Conservation (phyloP, 169 alveolate genomes). For the Eimeria zaria region DNA sequence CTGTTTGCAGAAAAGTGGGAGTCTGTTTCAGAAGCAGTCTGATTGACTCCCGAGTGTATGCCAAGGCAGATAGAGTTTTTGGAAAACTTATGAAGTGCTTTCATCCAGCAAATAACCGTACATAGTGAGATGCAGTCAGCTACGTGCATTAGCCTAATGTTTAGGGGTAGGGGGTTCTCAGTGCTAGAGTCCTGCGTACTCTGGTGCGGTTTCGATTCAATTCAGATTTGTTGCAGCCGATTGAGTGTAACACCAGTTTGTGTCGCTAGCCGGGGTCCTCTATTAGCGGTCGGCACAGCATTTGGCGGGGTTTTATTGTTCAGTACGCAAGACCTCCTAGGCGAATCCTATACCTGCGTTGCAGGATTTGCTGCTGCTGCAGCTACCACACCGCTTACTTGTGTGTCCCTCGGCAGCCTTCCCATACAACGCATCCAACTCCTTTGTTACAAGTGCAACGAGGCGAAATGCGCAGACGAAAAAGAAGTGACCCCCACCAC, state of each 20-base stretch:
- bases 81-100: neutral
- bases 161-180: neutral
- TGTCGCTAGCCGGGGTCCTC: conserved; percentile 25
- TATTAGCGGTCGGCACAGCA: conserved; percentile 49
- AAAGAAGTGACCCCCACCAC: neutral
- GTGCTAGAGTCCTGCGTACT: neutral
- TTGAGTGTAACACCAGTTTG: conserved; percentile 46
- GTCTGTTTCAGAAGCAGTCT: neutral
- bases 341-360: conserved; percentile 29
- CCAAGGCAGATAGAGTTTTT: neutral
- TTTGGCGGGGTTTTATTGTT: conserved; percentile 54
- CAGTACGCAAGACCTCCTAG: conserved; percentile 2
- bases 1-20: too few relatives aligned
- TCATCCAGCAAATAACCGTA: neutral
- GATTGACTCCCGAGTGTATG: neutral
- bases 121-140: neutral
- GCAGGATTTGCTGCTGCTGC: conserved; percentile 59
- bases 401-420: conserved; percentile 10
- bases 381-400: conserved; percentile 51
- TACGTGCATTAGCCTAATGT: too few relatives aligned
- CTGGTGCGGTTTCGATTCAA: neutral
- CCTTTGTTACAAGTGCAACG: neutral
- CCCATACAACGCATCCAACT: conserved; percentile 55
- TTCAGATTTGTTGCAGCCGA: conserved; percentile 45
- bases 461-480: neutral